These are phyloP conservation scores for Takakia lepidozioides DNA, from an alignment of 225 moss, liverwort and hornwort species.

Conservation along the genomic window DNA sequence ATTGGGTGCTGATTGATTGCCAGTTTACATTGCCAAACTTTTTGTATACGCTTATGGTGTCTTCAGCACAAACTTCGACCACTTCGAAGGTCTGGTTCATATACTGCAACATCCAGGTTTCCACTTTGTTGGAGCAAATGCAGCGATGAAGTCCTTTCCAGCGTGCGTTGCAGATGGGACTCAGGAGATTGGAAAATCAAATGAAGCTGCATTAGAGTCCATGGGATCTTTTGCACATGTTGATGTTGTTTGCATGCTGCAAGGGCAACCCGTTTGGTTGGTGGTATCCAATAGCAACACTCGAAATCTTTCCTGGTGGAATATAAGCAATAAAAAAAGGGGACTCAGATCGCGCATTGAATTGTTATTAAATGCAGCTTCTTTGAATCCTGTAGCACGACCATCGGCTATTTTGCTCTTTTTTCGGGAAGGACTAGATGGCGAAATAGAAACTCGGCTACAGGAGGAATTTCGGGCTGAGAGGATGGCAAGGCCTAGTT, in stretches of 20 bases:
- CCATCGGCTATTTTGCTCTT: conserved; percentile 65
- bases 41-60: too few species aligned
- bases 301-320: conserved; percentile 58
- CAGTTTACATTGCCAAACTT: too few species aligned
- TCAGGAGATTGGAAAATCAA: too few species aligned
- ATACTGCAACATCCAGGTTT: conserved; percentile 50
- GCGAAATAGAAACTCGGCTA: conserved; percentile 25
- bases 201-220: too few species aligned
- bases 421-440: conserved; percentile 34
- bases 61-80: conserved; percentile 88
- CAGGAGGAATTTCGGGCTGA: conserved; percentile 31
- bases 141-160: conserved; percentile 66
- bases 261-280: conserved; percentile 76
- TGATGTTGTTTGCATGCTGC: conserved; percentile 64
- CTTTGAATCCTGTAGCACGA: conserved; percentile 36
- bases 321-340: conserved; percentile 31
- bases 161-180: background rate
- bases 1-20: too few species aligned
- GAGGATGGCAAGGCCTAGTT: conserved; percentile 7
- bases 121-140: conserved; percentile 54
- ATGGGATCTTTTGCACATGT: conserved; percentile 47
- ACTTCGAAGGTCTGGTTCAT: conserved; percentile 59
- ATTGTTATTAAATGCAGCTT: conserved; percentile 45
- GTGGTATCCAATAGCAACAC: conserved; percentile 60
- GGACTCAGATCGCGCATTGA: conserved; percentile 52